Evolutionary conservation across 768 basidiomycete species (phyloP), one percentile per base, ranked within the genome.

Genomic region (Panaeolus papilionaceus): DNA sequence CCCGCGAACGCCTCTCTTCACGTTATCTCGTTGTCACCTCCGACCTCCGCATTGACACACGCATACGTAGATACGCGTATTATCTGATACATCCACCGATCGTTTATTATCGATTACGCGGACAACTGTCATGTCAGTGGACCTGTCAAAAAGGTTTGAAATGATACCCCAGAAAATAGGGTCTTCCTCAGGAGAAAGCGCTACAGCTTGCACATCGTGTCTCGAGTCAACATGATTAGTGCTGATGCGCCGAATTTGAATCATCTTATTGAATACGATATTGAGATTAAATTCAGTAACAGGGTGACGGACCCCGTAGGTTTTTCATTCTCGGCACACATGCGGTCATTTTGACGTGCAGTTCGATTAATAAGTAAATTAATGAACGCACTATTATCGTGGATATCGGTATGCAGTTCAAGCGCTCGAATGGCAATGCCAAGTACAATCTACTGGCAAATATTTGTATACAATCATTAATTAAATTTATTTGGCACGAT

Each of bases 81-180:
- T 37, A 58, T 58, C 54, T 16, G 26, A 58, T 58, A 58, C 54
- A 18, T 58, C 54, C 54, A 58, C 54, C 54, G 54, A 58, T 58
- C 54, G 26, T 58, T 37, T 33, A 58, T 33, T 23, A 20, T 23
- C 47, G 11, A n/a, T 49, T 49, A 49, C 47, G 47, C 47, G 47
- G 1, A 49, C 11, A 10, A 51, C 7, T 51, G 49, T 23, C 49
- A 12, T 58, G 28, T 58, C 54, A 58, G 54, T 58, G 28, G 14
- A 58, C 33, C 4, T 58, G 54, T 58, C 54, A 37, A 51, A 26
- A 12, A 58, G 54, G 16, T 3, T 16, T 33, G 47, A 51, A 47
- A 51, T 26, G 47, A 37, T 58, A 58, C 54, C 54, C 54, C 54
- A 58, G 54, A 58, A 58, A 28, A 16, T 28, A 58, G 54, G 54